Evolutionary conservation across 106 monocot genomes (phyloP), one percentile per base, ranked within the genome.

Genomic region (Chionographis japonica): DNA sequence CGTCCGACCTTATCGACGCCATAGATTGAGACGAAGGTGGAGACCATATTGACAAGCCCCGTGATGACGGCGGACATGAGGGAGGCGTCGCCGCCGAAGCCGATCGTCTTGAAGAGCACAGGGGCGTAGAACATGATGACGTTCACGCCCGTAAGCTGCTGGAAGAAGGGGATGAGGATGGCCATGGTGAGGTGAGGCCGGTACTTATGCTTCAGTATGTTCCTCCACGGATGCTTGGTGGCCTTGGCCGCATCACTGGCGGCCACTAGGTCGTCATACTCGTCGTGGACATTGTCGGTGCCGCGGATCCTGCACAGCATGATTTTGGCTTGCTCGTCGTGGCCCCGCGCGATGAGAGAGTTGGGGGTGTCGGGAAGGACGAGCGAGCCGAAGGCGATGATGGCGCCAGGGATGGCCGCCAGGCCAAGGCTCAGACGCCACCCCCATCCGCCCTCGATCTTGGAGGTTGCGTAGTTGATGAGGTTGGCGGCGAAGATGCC

Each of bases 121-220:
- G 85, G 85, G 1, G 85, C 85, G 68, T 86, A 86, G 71, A 86
- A 86, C 85, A 74, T 78, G 77, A 85, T 78, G 20, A 85, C 77
- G 59, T 85, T 85, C 66, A 85, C 81, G 19, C 80, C 85, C 40
- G 81, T 85, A 41, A 85, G 63, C 70, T 85, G 85, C 65, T 85
- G 85, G 69, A 79, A 74, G 69, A 74, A 74, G 13, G 79, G 79
- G 68, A 79, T 74, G 20, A 63, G 27, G 27, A 27, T 27, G 27
- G 27, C 27, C 27, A 27, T 27, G 27, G 27, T 27, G 1, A 27
- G 27, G 1, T 27, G 27, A 1, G 27, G 27, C 1, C 27, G 27
- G 27, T 27, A 27, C 27, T 27, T 27, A 27, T 1, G 27, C 27
- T 27, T 27, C 27, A 27, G 27, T 27, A 27, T 27, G 27, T 27